Percentiles rank a stretch among this genome's conserved stretches.
Conservation (phyloP, 495 filamentous ascomycete genomes). For the Aspergillus incahuasiensis region DNA sequence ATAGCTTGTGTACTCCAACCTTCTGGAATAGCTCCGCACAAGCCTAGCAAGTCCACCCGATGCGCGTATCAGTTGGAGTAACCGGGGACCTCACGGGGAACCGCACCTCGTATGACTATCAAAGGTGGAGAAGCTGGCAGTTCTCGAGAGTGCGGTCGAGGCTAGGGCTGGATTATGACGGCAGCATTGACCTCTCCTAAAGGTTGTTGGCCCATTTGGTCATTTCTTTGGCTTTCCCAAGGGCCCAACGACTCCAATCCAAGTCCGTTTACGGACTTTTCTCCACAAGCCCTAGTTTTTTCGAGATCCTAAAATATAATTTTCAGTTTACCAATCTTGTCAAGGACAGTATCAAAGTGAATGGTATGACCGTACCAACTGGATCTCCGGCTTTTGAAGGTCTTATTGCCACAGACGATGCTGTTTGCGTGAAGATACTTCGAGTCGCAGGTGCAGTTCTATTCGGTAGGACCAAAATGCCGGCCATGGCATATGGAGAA, state of each 20-base stretch:
- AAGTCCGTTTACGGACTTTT: not conserved
- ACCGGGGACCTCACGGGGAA: not conserved
- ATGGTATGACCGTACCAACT: conserved; percentile 56
- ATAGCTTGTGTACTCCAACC: not conserved
- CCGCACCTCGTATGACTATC: too few species aligned
- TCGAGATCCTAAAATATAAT: not conserved
- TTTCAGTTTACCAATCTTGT: conserved; percentile 46
- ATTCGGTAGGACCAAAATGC: conserved; percentile 49
- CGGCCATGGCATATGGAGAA: conserved; percentile 39
- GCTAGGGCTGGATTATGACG: too few species aligned
- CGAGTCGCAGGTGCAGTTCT: conserved; percentile 57
- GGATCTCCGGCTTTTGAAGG: conserved; percentile 54
- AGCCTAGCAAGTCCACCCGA: not conserved
- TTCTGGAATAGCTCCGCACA: not conserved
- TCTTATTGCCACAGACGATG: conserved; percentile 59
- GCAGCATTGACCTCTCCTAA: not conserved
- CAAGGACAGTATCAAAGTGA: conserved; percentile 69
- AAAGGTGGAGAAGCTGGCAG: too few species aligned
- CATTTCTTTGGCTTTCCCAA: not conserved
- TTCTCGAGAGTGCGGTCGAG: too few species aligned
- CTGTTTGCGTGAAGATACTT: conserved; percentile 51
- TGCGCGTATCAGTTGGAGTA: not conserved
- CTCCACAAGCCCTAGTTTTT: not conserved
- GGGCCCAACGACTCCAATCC: not conserved
- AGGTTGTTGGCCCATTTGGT: not conserved